Conservation (phyloP, 176 grass and related monocot genomes). For the Eleusine coracana region DNA sequence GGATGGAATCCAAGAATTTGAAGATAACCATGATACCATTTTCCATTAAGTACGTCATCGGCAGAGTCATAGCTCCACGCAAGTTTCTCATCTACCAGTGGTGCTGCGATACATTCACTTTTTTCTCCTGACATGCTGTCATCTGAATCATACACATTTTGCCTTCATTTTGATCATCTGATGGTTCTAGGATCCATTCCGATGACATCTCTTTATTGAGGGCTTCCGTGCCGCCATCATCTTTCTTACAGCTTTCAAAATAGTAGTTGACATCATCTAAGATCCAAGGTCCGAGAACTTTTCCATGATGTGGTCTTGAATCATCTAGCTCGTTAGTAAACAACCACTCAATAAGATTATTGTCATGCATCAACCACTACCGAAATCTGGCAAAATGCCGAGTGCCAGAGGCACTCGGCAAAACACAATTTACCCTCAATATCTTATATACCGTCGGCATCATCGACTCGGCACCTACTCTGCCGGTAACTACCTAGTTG, state of each 20-base stretch:
- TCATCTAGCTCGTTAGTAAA: not conserved
- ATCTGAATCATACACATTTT: no score
- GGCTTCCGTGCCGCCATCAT: not conserved
- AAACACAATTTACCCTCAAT: no score
- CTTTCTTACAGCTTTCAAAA: not conserved
- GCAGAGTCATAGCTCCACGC: not conserved
- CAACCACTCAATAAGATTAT: not conserved
- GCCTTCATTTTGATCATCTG: not conserved
- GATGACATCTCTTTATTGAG: not conserved
- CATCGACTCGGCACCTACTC: no score
- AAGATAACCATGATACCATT: not conserved
- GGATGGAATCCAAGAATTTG: not conserved
- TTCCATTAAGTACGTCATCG: no score
- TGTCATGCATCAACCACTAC: not conserved
- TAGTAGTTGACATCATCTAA: not conserved
- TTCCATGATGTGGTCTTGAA: no score
- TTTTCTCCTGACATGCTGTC: no score
- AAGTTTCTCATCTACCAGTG: no score
- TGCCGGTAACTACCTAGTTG: no score
- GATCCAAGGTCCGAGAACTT: not conserved
- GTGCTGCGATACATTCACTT: no score
- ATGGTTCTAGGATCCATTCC: not conserved
- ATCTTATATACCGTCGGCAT: no score
- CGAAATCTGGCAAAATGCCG: no score
- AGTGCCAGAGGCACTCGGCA: no score